Percentiles rank a stretch among this genome's conserved stretches.
Conservation (phyloP, 805 yeast genomes). For the Candida suzukii region DNA sequence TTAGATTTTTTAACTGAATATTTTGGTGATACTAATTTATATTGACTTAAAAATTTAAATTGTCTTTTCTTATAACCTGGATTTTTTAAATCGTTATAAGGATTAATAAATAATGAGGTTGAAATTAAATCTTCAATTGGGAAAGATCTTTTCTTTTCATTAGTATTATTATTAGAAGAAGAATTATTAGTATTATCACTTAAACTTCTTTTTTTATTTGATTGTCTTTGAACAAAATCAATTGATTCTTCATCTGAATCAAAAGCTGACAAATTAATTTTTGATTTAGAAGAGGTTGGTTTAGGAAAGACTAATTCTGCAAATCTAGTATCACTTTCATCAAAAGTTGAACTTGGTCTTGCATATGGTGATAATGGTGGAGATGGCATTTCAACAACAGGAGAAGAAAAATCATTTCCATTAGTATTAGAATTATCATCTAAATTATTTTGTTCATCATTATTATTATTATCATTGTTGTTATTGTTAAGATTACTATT, state of each 20-base stretch:
- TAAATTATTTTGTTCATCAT: background rate
- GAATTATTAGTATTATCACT: background rate
- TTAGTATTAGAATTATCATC: background rate
- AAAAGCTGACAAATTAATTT: background rate
- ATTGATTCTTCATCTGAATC: conserved; percentile 9
- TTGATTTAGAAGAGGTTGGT: conserved; percentile 7
- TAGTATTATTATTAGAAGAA: background rate
- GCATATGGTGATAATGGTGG: conserved; percentile 32
- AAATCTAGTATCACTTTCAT: conserved; percentile 20
- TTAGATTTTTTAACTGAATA: conserved; percentile 1
- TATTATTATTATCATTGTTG: background rate
- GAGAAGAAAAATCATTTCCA: background rate
- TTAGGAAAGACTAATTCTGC: conserved; percentile 20
- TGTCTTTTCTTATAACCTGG: conserved; percentile 43
- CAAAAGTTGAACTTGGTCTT: conserved; percentile 14
- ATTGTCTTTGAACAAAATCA: background rate
- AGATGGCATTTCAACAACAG: conserved; percentile 24
- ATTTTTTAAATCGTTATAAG: conserved; percentile 38
- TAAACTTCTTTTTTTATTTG: background rate
- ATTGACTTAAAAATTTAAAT: conserved; percentile 45
- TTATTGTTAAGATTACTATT: background rate
- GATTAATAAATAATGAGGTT: conserved; percentile 41
- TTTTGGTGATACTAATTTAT: conserved; percentile 27
- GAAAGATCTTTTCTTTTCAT: conserved; percentile 22
- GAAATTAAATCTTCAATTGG: conserved; percentile 39